Evolutionary conservation across 1,284 basidiomycete genomes (phyloP), one percentile per base, ranked within the genome.

Genomic region (Rhodotorula sp.): DNA sequence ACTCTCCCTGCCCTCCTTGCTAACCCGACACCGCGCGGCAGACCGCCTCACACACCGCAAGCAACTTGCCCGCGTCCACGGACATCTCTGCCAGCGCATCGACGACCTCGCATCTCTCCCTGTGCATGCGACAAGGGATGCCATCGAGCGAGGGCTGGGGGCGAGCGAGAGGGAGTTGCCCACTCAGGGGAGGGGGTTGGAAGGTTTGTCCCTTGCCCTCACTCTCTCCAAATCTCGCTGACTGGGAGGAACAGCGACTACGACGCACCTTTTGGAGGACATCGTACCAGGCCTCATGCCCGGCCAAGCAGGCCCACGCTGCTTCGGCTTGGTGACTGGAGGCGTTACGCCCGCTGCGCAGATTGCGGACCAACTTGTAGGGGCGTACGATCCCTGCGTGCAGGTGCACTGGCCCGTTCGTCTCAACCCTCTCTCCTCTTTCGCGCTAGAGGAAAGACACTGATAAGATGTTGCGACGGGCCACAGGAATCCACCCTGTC

Each of bases 281-380:
- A 68, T 84, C 9, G 67, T 80, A 0, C 80, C 80, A 0, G 82
- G 81, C 1, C 76, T 82, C 4, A 73, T 81, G 1, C 75, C 76
- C 44, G 82, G 81, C 18, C 83, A 84, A 62, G 78, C 79, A 24
- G 73, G 76, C 4, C 80, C 79, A 6, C 77, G 83, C 31, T 85
- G 83, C 72, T 85, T 81, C 74, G 83, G 83, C 0, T 83, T 85
- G 67, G 82, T 85, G 7, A 64, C 44, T 0, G 74, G 72, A 8
- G 73, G 73, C 15, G 70, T 75, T 5, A 69, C 65, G 10, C 79
- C 81, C 0, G 80, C 81, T 0, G 81, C 83, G 7, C 81, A 82
- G 67, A 72, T 83, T 16, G 80, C 81, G 3, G 81, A 82, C 64
- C 77, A 81, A 26, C 71, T 82, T 8, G 76, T 78, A 0, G 73